Base-by-base conservation (phyloP, 805 yeast species). In the Candida xyloterini region DNA sequence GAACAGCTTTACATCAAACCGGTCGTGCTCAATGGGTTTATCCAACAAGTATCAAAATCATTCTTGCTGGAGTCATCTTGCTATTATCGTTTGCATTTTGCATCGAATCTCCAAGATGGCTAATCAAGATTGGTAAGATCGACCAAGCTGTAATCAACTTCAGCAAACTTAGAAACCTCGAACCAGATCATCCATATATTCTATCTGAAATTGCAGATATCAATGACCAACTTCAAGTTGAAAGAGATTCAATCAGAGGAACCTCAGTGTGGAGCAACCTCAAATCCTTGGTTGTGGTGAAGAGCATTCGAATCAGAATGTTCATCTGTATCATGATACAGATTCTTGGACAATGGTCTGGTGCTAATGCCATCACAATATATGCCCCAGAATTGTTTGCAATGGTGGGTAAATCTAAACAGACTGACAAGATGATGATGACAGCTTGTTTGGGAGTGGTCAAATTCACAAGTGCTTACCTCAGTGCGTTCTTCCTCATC, bases 301-400 rank as follows among this genome's bases (percentile, higher is more conserved):
- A 55, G 38, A 68, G 77, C 5, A 61, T 72, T 39, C 57, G 72
- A 40, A 71, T 71, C 57, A 64, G 81, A 57, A 63, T 76, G 33
- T 48, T 60, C 7, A 46, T 76, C 27, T 71, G 76, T 30, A 40
- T 66, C 25, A 43, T 56, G 40, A 63, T 70, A 22, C 81, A 75
- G 55, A 28, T 75, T 10, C 60, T 76, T 27, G 73, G 73, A 26
- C 81, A 77, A 58, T 77, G 81, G 81, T 68, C 76, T n/a, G 79
- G 80, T 36, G 76, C 80, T 6, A 71, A 70, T 47, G 69, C 79
- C 7, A 60, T 78, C 31, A 76, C 81, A 3, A 73, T 76, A 34
- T 78, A 77, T 48, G 75, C 81, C 27, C 74, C 81, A 2, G 75
- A 73, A 35, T 57, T 76, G 30, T 71, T 75, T 44, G 67, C 66